A percentile compares a stretch with the other conserved stretches of the same genome.
Evolutionary conservation across 495 filamentous ascomycete genomes (phyloP).

Genomic region (Neurospora terricola): DNA sequence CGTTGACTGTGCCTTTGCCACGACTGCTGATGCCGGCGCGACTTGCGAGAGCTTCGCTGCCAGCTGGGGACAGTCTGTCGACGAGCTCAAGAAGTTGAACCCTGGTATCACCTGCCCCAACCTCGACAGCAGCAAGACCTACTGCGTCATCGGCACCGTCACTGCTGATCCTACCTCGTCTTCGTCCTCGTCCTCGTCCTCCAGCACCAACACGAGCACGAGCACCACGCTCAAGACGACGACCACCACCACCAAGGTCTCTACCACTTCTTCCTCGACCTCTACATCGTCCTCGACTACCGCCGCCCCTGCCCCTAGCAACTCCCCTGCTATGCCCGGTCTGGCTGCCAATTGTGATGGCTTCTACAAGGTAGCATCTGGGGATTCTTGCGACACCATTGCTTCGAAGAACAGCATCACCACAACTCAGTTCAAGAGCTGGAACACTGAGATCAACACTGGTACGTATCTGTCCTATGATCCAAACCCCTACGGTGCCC

Average conservation of each 20-base stretch:
- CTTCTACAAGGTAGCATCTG: conserved; percentile 30
- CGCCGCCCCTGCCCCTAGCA: background rate
- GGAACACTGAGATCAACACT: conserved; percentile 30
- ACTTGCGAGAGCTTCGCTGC: conserved; percentile 11
- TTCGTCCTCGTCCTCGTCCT: background rate
- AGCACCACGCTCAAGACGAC: conserved; percentile 16
- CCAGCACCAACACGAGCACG: background rate
- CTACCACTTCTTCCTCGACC: background rate
- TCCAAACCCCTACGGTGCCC: conserved; percentile 15
- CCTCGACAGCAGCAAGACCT: conserved; percentile 7
- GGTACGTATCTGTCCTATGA: conserved; percentile 25
- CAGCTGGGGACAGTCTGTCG: conserved; percentile 14
- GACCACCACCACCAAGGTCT: background rate
- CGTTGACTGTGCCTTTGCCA: conserved; percentile 12
- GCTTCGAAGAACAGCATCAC: conserved; percentile 19
- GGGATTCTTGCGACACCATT: conserved; percentile 34
- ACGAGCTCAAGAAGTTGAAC: conserved; percentile 16
- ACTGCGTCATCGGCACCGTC: conserved; percentile 20
- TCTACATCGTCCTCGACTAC: background rate
- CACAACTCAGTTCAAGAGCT: conserved; percentile 18
- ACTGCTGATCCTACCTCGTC: conserved; percentile 3
- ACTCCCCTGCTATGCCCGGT: conserved; percentile 23
- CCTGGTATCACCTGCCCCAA: conserved; percentile 11
- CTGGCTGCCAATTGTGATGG: conserved; percentile 29
- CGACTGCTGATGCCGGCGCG: conserved; percentile 7